Percentiles rank a stretch among this genome's conserved stretches.
phyloP scores from a whole-genome alignment of 179 eudicot genomes.

The Heliamphora pulchella region DNA sequence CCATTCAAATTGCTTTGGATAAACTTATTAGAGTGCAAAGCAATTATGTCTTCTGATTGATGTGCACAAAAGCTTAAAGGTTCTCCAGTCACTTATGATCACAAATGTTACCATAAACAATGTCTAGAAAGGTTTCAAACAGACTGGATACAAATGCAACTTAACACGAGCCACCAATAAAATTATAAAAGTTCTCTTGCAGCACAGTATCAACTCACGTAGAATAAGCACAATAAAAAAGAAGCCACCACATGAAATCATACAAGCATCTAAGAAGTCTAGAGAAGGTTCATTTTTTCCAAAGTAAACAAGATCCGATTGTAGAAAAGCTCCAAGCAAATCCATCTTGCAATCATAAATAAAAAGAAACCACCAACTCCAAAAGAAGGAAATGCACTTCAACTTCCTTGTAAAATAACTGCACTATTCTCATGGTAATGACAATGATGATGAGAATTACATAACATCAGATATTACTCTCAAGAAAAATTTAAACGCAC shows the following conservation, averaged over 20 bases:
- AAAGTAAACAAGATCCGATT: neutral
- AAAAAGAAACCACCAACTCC: neutral
- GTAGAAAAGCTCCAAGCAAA: neutral
- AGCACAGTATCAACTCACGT: neutral
- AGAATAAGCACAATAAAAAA: neutral
- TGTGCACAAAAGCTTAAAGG: neutral
- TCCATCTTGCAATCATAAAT: neutral
- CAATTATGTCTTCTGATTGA: neutral
- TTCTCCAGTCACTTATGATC: neutral
- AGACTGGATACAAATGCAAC: neutral
- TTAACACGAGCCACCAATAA: neutral
- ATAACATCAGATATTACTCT: neutral
- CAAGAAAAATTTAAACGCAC: neutral
- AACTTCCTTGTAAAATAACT: neutral
- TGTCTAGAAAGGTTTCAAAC: neutral
- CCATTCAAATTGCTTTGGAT: too few relatives aligned
- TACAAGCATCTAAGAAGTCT: neutral
- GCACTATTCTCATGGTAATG: neutral
- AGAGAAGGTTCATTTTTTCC: neutral
- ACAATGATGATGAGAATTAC: neutral
- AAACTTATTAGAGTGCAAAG: neutral
- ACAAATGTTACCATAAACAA: neutral
- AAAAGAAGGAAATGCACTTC: constrained; percentile 7
- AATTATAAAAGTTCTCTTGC: neutral
- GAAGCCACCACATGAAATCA: neutral